Evolutionary conservation across 495 filamentous ascomycete species (phyloP), one percentile per base, ranked within the genome.

Genomic region (Penicillium coprophilum): DNA sequence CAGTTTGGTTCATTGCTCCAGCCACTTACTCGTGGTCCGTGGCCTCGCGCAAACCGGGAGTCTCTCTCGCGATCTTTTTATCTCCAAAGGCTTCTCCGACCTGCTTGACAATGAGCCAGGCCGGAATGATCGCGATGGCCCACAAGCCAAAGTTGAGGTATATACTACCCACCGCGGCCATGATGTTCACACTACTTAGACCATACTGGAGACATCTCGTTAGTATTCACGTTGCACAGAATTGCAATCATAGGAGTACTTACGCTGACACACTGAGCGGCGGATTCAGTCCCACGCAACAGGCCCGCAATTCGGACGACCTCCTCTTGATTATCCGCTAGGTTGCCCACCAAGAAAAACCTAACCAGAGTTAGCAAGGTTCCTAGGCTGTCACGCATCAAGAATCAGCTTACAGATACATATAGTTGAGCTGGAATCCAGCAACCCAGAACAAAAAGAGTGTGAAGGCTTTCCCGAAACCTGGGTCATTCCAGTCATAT

Each of bases 91-190:
- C 58, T 13, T 56, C 62, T 0, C 84, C 83, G 59, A 87, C 74
- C 45, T 82, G 58, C 28, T 70, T 73, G 12, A 87, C 62, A 4
- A 87, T 73, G 27, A 82, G 53, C 84, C 84, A 87, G n/a, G 82
- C 81, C 0, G 83, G 83, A 1, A 78, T 31, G 4, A 87, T 69
- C 0, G 83, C 70, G 11, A 82, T 52, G 0, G 71, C 82, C 84
- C 84, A 86, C 11, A 87, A 65, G 5, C 72, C 81, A 59, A 87
- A 85, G 61, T 85, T 87, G 57, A 87, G 71, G 59, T 87, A 87
- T 0, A 84, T 71, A 32, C 75, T 77, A 15, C 83, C 83, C 12
- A 85, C 77, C 13, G 80, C 67, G n/a, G 78, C 83, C 63, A 87
- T 82, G 50, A 85, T 69, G 1, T 72, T 68, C 19, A 87, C 51